Evolutionary conservation across 345 rosid species (phyloP), one percentile per base, ranked within the genome.

Genomic region (Arabidopsis thaliana): DNA sequence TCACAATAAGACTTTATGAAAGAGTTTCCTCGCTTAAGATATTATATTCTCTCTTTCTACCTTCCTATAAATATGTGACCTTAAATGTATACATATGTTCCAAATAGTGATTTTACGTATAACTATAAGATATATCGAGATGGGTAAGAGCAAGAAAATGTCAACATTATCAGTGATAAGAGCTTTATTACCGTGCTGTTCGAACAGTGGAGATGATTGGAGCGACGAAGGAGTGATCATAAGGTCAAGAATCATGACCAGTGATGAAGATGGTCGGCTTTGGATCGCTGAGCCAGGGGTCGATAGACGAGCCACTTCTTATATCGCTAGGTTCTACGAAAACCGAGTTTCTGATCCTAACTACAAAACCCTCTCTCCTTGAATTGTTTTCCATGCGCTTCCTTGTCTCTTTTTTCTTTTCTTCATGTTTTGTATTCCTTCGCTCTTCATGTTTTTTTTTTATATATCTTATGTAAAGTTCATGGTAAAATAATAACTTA

Each of bases 211-310:
- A 6, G 79, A 81, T 10, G 70, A 84, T 28, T 67, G 75, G 55
- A 69, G 77, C 57, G 83, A 87, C 44, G 97, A 89, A 69, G 97
- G 88, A 38, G 85, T 69, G 28, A 78, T 84, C 45, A 70, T 63
- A 13, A 72, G 87, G 58, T 72, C 81, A 49, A 79, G 88, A 78
- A 83, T 77, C 44, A 77, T 83, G 71, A 83, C 76, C 0, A 85
- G 96, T 33, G 96, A 89, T 36, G 96, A 88, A 83, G 93, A 91
- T 73, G 82, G 91, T 51, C 69, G 88, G 63, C 81, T 85, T 24
- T 84, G 92, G 87, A 87, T 80, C 1, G 96, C 89, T n/a, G 96
- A 89, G 59, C 96, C 97, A 7, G 91, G 91, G 28, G 85, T 88
- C 14, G 92, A 91, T 65, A 80, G 92, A 45, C 80, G 67, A 80